Evolutionary conservation across 78 protist genomes (phyloP).

Genomic region (Guillardia theta): DNA sequence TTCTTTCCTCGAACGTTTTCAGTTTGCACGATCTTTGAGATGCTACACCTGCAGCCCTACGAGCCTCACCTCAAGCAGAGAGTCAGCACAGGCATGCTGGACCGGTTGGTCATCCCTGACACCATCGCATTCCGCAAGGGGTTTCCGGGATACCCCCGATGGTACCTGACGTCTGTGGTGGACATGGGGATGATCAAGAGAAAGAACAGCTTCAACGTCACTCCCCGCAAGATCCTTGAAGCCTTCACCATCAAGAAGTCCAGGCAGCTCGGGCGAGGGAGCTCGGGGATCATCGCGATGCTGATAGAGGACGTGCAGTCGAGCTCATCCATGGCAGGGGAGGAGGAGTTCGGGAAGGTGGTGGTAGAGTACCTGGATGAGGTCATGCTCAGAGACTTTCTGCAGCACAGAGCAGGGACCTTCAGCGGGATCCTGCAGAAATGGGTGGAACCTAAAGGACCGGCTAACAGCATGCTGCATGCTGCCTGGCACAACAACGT

Average conservation of each 20-base stretch:
- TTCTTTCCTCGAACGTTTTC: background rate
- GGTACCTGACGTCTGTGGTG: background rate
- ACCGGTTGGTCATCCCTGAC: background rate
- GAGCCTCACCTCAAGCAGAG: background rate
- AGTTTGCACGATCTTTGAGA: background rate
- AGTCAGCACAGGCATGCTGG: background rate
- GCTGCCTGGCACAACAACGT: background rate
- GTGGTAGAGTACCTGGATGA: background rate
- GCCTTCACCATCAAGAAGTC: background rate
- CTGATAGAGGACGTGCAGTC: background rate
- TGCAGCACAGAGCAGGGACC: background rate
- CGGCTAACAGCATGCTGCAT: background rate
- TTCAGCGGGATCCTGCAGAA: background rate
- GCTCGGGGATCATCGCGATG: background rate
- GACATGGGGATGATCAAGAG: background rate
- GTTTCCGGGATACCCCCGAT: background rate
- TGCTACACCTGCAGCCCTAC: background rate
- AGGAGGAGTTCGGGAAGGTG: background rate
- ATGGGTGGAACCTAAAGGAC: constrained; percentile 10
- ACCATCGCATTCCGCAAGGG: background rate
- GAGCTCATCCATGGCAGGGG: background rate
- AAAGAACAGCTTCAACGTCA: background rate
- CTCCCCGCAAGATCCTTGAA: background rate
- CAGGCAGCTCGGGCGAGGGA: background rate
- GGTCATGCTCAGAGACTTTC: background rate